Evolutionary conservation across 108 stramenopile genomes (phyloP).

Genomic region (Pseudonitzschia delicatissima): DNA sequence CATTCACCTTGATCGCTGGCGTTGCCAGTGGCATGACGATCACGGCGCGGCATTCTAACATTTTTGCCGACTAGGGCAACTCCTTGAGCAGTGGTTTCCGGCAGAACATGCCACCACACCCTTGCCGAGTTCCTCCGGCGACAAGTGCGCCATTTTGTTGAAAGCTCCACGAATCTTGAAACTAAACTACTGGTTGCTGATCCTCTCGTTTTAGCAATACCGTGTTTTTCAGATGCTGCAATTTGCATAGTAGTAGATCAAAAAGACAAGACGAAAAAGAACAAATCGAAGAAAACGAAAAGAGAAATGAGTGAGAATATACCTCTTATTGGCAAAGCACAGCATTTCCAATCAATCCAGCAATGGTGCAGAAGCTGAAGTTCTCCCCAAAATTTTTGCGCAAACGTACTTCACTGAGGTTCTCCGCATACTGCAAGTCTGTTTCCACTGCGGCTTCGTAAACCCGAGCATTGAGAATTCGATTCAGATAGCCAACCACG

Average conservation of each 20-base stretch:
- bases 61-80: constrained; percentile 88
- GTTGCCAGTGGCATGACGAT: constrained; percentile 98
- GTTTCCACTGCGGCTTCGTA: constrained; percentile 96
- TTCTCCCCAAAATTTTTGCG: neutral
- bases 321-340: neutral
- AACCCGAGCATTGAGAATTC: constrained; percentile 90
- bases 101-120: constrained; percentile 97
- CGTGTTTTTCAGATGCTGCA: constrained; percentile 75
- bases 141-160: constrained; percentile 92
- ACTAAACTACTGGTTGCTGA: constrained; percentile 93
- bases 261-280: constrained; percentile 5
- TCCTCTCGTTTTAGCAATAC: constrained; percentile 90
- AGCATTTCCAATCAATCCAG: neutral
- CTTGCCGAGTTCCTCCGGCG: constrained; percentile 44
- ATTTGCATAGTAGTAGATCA: no score
- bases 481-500: constrained; percentile 72
- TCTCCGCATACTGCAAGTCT: constrained; percentile 88
- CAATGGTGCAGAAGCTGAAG: neutral
- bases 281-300: neutral
- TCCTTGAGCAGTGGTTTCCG: constrained; percentile 98
- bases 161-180: constrained; percentile 98
- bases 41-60: constrained; percentile 79
- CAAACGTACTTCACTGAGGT: constrained; percentile 44
- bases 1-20: constrained; percentile 92
- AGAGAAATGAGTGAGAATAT: neutral